Base-by-base conservation (phyloP, 176 grass and related monocot species). In the Saccharum officinarum region DNA sequence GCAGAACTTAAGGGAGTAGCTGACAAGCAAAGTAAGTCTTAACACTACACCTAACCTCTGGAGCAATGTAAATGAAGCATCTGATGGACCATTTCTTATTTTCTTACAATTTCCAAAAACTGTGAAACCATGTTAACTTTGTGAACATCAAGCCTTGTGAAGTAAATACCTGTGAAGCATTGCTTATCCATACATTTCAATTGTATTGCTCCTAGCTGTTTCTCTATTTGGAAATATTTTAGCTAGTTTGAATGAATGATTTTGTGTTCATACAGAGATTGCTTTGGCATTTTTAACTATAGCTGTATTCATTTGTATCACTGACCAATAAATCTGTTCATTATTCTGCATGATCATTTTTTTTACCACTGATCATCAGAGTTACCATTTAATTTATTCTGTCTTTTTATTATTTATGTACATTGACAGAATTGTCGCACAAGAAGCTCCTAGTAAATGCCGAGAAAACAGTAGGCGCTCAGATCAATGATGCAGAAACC, bases 391-490 rank as follows among this genome's bases (percentile, higher is more conserved):
- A 42, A 84, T 26, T 65, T 38, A 84, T 85, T 59, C 25, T 80
- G 4, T 52, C 33, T 4, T 67, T 76, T 61, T 22, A 23, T 38
- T 44, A 68, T 73, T 73, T 82, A 49, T 26, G 67, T 75, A 33
- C 26, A 73, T 80, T 23, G 49, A 66, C 89, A 98, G 93, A 92
- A 90, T 82, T 71, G 13, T 84, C 87, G 50, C 97, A 98, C 79
- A 84, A 90, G 78, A 92, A 98, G 88, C 83, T 98, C 40, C 55
- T 98, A 36, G 68, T 59, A 74, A 82, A 91, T 86, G 91, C 89
- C 3, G 89, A 98, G 81, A 83, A 94, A 83, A 73, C 84, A 75
- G 86, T 95, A 39, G 82, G 76, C 9, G 64, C 83, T 88, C 89
- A 94, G 67, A 74, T 98, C 75, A 90, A 61, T 26, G 85, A 95